phyloP scores from a whole-genome alignment of 1,284 basidiomycete genomes.

The Ustilago curta region DNA sequence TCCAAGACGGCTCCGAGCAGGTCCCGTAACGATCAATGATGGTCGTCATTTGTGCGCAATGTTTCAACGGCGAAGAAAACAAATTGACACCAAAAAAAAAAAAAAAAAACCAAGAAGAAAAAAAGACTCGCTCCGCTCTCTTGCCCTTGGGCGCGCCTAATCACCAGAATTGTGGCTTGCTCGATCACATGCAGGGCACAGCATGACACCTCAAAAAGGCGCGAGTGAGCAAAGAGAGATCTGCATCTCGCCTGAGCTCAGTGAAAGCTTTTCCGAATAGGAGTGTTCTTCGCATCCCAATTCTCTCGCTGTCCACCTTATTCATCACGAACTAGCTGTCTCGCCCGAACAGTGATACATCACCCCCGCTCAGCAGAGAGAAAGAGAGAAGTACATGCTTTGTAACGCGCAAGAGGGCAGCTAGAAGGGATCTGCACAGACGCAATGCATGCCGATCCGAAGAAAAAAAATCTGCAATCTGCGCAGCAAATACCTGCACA shows the following conservation, averaged over 20 bases:
- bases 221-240: not conserved
- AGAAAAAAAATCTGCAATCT: not conserved
- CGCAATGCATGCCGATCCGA: conserved; percentile 6
- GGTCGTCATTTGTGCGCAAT: too few species aligned
- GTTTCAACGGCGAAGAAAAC: too few species aligned
- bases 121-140: conserved; percentile 1
- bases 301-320: not conserved
- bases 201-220: conserved; percentile 4
- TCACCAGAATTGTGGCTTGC: conserved; percentile 4
- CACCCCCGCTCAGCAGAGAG: too few species aligned
- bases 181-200: conserved; percentile 10
- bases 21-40: too few species aligned
- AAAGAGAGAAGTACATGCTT: too few species aligned
- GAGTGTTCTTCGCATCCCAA: not conserved
- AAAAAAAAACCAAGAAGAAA: not conserved
- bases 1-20: too few species aligned
- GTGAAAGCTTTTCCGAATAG: not conserved
- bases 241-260: not conserved
- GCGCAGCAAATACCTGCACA: not conserved
- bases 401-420: too few species aligned
- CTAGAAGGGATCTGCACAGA: not conserved
- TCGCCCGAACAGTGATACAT: not conserved
- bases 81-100: too few species aligned
- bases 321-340: not conserved
- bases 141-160: conserved; percentile 1